These are phyloP conservation scores for Triangularia setosa DNA, from an alignment of 2,329 filamentous ascomycete species.

Conservation along the genomic window DNA sequence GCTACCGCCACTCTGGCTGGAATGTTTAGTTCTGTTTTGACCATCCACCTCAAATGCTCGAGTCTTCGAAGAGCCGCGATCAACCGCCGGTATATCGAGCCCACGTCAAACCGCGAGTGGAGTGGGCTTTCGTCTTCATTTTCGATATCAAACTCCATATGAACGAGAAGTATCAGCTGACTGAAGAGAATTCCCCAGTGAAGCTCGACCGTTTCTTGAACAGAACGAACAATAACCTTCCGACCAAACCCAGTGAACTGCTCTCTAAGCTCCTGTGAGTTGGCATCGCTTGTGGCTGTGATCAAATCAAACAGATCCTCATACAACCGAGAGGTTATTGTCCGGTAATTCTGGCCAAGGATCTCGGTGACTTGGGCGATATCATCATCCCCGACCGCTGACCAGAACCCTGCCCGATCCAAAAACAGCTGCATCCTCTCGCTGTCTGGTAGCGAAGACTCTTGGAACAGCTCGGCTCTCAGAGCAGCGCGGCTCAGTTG, in stretches of 20 bases:
- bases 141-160: conserved; percentile 81
- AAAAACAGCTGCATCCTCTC: conserved; percentile 77
- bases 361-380: conserved; percentile 65
- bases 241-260: conserved; percentile 72
- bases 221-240: conserved; percentile 68
- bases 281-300: conserved; percentile 42
- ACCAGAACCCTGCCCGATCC: conserved; percentile 71
- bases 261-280: conserved; percentile 42
- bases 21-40: conserved; percentile 53
- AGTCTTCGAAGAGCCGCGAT: conserved; percentile 68
- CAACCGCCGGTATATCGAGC: conserved; percentile 65
- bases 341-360: conserved; percentile 63
- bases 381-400: conserved; percentile 78
- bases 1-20: conserved; percentile 41
- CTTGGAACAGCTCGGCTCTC: conserved; percentile 69
- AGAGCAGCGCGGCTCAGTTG: conserved; percentile 65
- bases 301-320: conserved; percentile 48
- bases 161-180: conserved; percentile 75
- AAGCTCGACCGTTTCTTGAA: conserved; percentile 72
- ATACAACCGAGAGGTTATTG: conserved; percentile 54
- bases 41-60: conserved; percentile 69
- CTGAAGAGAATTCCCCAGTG: conserved; percentile 75
- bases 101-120: conserved; percentile 59
- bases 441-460: conserved; percentile 63
- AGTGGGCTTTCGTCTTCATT: conserved; percentile 61